Base-by-base conservation (phyloP, 768 basidiomycete genomes). In the Phylloporus rhodoxanthus region DNA sequence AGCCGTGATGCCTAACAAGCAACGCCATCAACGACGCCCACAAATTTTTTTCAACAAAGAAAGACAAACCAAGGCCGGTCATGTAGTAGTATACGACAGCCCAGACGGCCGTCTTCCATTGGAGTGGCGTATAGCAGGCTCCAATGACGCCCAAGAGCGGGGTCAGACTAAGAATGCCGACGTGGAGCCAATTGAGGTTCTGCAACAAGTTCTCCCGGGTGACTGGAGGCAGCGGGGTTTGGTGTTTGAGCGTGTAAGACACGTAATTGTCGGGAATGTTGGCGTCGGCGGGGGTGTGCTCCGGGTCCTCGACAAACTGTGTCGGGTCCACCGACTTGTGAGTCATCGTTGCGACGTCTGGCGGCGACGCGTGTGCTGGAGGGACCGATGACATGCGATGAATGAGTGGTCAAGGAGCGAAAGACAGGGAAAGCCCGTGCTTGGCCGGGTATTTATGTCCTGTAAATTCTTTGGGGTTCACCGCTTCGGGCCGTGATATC, bases 241-340 rank as follows among this genome's bases (percentile, higher is more conserved):
- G 74, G 29, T 78, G 82, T 57, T 77, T 79, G 61, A 91, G 75
- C 4, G 83, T 87, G 67, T 85, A 76, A 20, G 81, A 72, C 64
- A 91, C 87, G 60, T 90, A 91, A 74, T 91, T 89, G 68, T 89
- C 87, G 14, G 86, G 84, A 51, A 88, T 81, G 61, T 80, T 75
- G 58, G 76, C 64, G 64, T 83, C 82, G 53, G 68, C 65, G 43
- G 77, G 79, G 7, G 46, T 23, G 23, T 64, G 55, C 0, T 64
- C 67, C 6, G 66, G 61, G 44, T 67, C 52, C 1, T 65, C 59
- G 17, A 64, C 58, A 10, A 62, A 62, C 1, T 45, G 48, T 5
- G 29, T 11, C 1, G 50, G 11, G 36, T 52, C 41, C 6, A 51
- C 37, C 2, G 49, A 46, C 42, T 53, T 52, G 21, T n/a, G n/a